Evolutionary conservation across 371 early-diverging fungal species (phyloP).

Genomic region (Haplosporangium sp.): DNA sequence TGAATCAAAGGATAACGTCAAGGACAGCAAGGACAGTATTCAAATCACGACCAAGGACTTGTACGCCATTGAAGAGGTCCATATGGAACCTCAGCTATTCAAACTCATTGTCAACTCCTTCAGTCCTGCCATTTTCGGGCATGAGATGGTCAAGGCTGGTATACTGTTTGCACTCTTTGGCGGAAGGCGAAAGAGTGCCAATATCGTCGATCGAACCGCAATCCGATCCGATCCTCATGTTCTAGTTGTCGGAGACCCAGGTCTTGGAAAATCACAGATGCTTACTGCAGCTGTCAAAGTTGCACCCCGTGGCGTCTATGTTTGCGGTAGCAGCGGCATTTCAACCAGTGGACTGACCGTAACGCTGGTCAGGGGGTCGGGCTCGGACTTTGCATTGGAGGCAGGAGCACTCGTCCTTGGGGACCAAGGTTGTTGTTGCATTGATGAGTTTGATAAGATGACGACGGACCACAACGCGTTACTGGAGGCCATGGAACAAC

Average conservation of each 20-base stretch:
- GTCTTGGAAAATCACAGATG: slow-evolving; percentile 95
- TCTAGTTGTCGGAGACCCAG: slow-evolving; percentile 81
- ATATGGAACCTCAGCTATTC: slow-evolving; percentile 78
- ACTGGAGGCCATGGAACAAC: slow-evolving; percentile 99
- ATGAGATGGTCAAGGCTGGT: slow-evolving; percentile 89
- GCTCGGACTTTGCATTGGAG: slow-evolving; percentile 83
- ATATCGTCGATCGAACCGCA: slow-evolving; percentile 89
- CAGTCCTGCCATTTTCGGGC: slow-evolving; percentile 98
- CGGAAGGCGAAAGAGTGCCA: slow-evolving; percentile 78
- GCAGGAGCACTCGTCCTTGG: slow-evolving; percentile 97
- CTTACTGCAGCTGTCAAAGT: slow-evolving; percentile 87
- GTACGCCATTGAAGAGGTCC: slow-evolving; percentile 83
- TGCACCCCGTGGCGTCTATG: slow-evolving; percentile 91
- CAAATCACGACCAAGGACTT: slow-evolving; percentile 82
- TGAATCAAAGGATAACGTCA: slow-evolving; percentile 34
- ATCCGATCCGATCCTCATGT: slow-evolving; percentile 68
- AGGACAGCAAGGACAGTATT: slow-evolving; percentile 71
- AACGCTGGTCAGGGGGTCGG: slow-evolving; percentile 76
- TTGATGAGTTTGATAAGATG: slow-evolving; percentile 99
- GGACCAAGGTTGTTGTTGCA: slow-evolving; percentile 99
- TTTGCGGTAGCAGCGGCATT: slow-evolving; percentile 93
- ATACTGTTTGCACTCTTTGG: slow-evolving; percentile 92
- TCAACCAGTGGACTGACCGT: slow-evolving; percentile 85
- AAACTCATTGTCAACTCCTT: slow-evolving; percentile 87
- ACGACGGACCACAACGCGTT: slow-evolving; percentile 99